phyloP scores from a whole-genome alignment of 208 protist genomes.

The Crithidia brevicula region DNA sequence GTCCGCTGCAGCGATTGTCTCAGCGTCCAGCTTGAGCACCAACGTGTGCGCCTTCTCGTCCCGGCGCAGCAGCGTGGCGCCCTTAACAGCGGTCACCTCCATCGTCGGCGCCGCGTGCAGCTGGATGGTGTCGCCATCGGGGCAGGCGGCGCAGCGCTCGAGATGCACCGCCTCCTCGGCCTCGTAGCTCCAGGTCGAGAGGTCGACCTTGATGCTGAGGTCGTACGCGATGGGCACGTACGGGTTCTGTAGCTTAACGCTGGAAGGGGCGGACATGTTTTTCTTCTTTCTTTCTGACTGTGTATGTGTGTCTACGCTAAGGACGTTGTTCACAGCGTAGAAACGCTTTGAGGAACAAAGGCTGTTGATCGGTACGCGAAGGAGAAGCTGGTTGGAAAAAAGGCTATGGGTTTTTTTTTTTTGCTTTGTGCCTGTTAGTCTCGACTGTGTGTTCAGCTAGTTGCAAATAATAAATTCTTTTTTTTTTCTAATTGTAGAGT shows the following conservation, averaged over 20 bases:
- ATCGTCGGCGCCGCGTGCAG: slow-evolving; percentile 76
- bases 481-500: background rate
- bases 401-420: too few relatives aligned
- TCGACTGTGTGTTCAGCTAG: too few relatives aligned
- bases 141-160: slow-evolving; percentile 33
- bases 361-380: too few relatives aligned
- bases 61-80: slow-evolving; percentile 53
- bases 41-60: slow-evolving; percentile 62
- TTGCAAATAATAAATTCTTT: too few relatives aligned
- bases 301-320: too few relatives aligned
- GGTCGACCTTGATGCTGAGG: slow-evolving; percentile 67
- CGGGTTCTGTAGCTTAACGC: slow-evolving; percentile 78
- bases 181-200: slow-evolving; percentile 76
- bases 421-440: too few relatives aligned
- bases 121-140: slow-evolving; percentile 44
- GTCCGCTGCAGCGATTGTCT: slow-evolving; percentile 49
- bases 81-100: slow-evolving; percentile 45
- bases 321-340: too few relatives aligned
- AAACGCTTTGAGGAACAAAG: too few relatives aligned
- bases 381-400: too few relatives aligned
- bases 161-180: slow-evolving; percentile 71
- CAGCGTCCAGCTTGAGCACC: slow-evolving; percentile 59
- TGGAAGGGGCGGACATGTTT: slow-evolving; percentile 20
- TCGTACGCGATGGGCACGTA: slow-evolving; percentile 76
- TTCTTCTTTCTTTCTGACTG: background rate